Evolutionary conservation across 1,139 yeast species (phyloP).

Genomic region (Yamadazyma mexicana): DNA sequence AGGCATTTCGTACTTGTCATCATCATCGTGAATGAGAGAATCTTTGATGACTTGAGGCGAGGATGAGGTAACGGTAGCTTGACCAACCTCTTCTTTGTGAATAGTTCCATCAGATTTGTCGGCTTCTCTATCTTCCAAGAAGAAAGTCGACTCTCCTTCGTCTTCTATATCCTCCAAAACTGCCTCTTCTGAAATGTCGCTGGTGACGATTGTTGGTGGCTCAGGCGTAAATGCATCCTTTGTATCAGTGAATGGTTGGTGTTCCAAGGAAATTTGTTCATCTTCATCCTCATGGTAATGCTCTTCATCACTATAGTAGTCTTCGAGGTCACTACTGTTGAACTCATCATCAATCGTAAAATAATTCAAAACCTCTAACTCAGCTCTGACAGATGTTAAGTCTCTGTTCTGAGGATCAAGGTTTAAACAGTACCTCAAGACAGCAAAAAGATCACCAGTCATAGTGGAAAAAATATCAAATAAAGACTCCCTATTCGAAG

Average conservation of each 20-base stretch:
- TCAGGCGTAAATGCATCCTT: background rate
- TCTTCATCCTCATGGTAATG: conserved; percentile 1
- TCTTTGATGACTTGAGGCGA: background rate
- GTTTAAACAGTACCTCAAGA: conserved; percentile 73
- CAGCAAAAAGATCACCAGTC: conserved; percentile 84
- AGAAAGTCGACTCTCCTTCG: conserved; percentile 18
- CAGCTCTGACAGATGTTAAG: conserved; percentile 56
- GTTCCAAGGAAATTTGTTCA: background rate
- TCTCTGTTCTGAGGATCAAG: conserved; percentile 88
- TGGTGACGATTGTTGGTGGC: background rate
- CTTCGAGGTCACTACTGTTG: conserved; percentile 47
- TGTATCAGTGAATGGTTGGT: background rate
- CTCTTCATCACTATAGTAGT: conserved; percentile 21
- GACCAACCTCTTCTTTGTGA: conserved; percentile 2
- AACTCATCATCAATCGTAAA: conserved; percentile 86
- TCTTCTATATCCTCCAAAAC: conserved; percentile 10
- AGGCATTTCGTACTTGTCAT: conserved; percentile 23
- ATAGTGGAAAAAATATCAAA: conserved; percentile 91
- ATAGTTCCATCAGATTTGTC: conserved; percentile 15
- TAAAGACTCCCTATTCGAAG: conserved; percentile 81
- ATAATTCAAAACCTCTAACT: conserved; percentile 57
- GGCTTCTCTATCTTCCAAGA: conserved; percentile 16
- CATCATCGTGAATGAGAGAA: background rate
- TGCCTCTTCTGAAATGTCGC: conserved; percentile 1
- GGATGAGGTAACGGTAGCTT: background rate